Base-by-base conservation (phyloP, 1,284 basidiomycete species). In the Ceratobasidium papillatum region DNA sequence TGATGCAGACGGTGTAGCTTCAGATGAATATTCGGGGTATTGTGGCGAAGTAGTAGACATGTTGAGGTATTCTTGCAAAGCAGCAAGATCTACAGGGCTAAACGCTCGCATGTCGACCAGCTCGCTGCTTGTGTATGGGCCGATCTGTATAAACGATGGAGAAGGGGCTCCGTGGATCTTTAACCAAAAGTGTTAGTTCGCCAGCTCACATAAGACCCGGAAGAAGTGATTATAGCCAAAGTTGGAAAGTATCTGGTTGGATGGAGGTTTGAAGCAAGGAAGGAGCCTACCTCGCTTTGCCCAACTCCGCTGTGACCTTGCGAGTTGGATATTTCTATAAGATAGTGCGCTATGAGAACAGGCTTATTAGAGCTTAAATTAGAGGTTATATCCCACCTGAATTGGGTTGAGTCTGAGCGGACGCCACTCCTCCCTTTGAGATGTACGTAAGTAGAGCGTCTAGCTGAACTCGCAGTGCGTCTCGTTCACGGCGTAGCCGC, bases 381-480 rank as follows among this genome's bases (percentile, higher is more conserved):
- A 19, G 8, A 25, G n/a, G 19, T 22, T 3, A 19, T 36, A 38
- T 59, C 32, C 22, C 27, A 59, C 56, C 56, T 36, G 34, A 19
- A 59, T 22, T 38, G 19, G 32, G 4, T 7, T 19, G 32, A 5
- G n/a, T 11, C 8, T 22, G n/a, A 8, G 19, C 17, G 17, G 11
- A n/a, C 17, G n/a, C 19, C 3, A n/a, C 56, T 14, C 32, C 56
- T 5, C 65, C 65, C 19, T 49, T 51, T 41, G 65, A 68, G 32
- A 68, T 68, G 36, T 68, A 68, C 8, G 51, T 11, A 19, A 45
- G 36, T 7, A 68, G 30, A 41, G 65, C 65, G 19, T 68, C 30
- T 22, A 68, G 34, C 19, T 68, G 65, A 56, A 68, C 51, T 14
- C 52, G 65, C 9, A 68, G 47, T 30, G 49, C 65, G 25, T 68